Conservation (phyloP, 2,329 filamentous ascomycete genomes). For the Colletotrichum somersetense region DNA sequence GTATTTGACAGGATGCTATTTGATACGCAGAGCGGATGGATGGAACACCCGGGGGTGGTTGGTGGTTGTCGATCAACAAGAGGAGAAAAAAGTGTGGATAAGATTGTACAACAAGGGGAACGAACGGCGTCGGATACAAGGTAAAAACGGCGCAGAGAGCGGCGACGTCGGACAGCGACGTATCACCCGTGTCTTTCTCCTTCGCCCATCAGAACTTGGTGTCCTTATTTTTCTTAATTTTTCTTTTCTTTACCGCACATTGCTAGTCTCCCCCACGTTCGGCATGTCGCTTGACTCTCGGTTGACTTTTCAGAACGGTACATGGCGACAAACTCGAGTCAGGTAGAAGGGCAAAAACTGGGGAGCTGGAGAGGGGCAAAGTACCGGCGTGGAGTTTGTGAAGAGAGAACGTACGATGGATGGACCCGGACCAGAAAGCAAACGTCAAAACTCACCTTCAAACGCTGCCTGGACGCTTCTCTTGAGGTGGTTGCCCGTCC, state of each 20-base stretch:
- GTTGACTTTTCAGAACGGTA: slow-evolving; percentile 17
- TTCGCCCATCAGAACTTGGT: background rate
- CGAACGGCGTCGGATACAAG: slow-evolving; percentile 10
- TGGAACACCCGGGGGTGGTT: slow-evolving; percentile 22
- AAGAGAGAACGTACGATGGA: background rate
- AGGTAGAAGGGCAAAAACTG: slow-evolving; percentile 32
- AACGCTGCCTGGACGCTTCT: slow-evolving; percentile 71
- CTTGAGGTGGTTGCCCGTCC: slow-evolving; percentile 62
- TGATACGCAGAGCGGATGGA: slow-evolving; percentile 33
- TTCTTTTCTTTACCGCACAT: background rate
- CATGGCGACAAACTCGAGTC: slow-evolving; percentile 31
- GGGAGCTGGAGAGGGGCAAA: slow-evolving; percentile 1
- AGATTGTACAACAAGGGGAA: slow-evolving; percentile 28
- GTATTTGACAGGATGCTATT: slow-evolving; percentile 36
- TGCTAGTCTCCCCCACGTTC: slow-evolving; percentile 4
- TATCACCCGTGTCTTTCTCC: slow-evolving; percentile 3
- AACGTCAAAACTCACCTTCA: slow-evolving; percentile 63
- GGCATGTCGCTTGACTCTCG: slow-evolving; percentile 32
- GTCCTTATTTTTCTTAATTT: background rate
- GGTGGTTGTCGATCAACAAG: slow-evolving; percentile 31
- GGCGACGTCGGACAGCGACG: slow-evolving; percentile 1
- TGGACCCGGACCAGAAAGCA: slow-evolving; percentile 28
- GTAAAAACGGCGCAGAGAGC: background rate
- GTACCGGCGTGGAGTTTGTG: slow-evolving; percentile 1
- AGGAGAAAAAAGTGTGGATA: slow-evolving; percentile 40